Base-by-base conservation (phyloP, 257 asterid species). In the Solanum chilense region DNA sequence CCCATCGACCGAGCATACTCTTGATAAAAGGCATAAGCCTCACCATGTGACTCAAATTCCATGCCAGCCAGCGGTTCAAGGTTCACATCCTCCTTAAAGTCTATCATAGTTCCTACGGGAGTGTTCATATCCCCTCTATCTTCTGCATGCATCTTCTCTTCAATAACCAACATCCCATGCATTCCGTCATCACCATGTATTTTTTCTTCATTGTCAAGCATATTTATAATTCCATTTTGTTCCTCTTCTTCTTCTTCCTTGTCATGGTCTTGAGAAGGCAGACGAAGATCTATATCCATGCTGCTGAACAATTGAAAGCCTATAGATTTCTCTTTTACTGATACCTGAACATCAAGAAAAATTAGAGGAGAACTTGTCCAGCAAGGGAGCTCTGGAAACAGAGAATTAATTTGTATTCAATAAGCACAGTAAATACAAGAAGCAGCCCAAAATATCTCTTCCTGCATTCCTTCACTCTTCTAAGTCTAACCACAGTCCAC, bases 51-150 rank as follows among this genome's bases (percentile, higher is more conserved):
- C 87, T 93, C 98, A 87, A 97, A 97, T 86, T 97, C 99, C 99
- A 95, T 97, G 37, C 98, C 98, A 20, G 97, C 94, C 85, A 97
- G 98, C 73, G 99, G 99, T 93, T 97, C 99, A 56, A 97, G 98
- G 91, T 93, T 93, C 9, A 95, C 88, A 84, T 92, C 93, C 84
- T 97, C 98, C 83, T 94, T 95, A 83, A 93, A 91, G 85, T 92
- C 95, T 86, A 68, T 86, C 91, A 91, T 90, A 86, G 90, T 93
- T 27, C 82, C 86, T 33, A 92, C 82, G 45, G 97, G 93, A 81
- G 94, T 91, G 83, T 90, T 90, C 90, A 89, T 86, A 37, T 88
- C 94, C 78, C 93, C 98, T 69, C 91, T 95, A 86, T 91, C 95
- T 90, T 94, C 98, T 83, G 88, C 21, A 9, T 90, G 94, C 77